Base-by-base conservation (phyloP, 768 basidiomycete species). In the Pleurotus platypus region DNA sequence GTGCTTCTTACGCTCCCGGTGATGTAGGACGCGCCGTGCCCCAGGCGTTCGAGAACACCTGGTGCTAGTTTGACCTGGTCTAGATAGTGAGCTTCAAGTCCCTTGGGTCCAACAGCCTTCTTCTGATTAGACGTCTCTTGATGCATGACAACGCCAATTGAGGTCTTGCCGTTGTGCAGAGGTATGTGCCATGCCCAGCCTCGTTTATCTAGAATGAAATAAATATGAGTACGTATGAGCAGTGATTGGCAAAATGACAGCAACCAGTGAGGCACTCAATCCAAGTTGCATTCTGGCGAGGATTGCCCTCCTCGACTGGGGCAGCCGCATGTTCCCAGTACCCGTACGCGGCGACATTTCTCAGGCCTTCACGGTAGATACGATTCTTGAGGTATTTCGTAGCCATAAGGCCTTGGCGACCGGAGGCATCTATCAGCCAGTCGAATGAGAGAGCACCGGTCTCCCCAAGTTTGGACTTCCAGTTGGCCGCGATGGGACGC, bases 371-470 rank as follows among this genome's bases (percentile, higher is more conserved):
- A 46, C 81, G 83, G 62, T 73, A 78, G 46, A 67, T 71, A 26
- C 84, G 74, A 60, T 80, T 83, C 58, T 79, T 77, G 18, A 83
- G 64, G 58, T 83, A 80, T 53, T 77, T 79, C 8, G 75, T 78
- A 4, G 81, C 81, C 67, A 86, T 73, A 49, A 86, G 55, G 0
- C 85, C 84, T 6, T 72, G 69, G 2, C 85, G 73, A 26, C 84
- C 85, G n/a, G 76, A 78, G 4, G 83, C 84, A 62, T 86, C 84
- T 4, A 86, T 71, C 13, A 86, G 65, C 55, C 76, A 84, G 54
- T 84, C 79, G 50, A 86, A 86, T 1, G 72, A 66, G 49, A 81
- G 79, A 18, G 22, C 11, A 18, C 50, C 16, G 3, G 68, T 64
- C 35, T 57, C 59, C 2, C 73, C 74, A n/a, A 57, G 55, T 53